Evolutionary conservation across 2,329 filamentous ascomycete genomes (phyloP).

Genomic region (Emericellopsis cladophorae): DNA sequence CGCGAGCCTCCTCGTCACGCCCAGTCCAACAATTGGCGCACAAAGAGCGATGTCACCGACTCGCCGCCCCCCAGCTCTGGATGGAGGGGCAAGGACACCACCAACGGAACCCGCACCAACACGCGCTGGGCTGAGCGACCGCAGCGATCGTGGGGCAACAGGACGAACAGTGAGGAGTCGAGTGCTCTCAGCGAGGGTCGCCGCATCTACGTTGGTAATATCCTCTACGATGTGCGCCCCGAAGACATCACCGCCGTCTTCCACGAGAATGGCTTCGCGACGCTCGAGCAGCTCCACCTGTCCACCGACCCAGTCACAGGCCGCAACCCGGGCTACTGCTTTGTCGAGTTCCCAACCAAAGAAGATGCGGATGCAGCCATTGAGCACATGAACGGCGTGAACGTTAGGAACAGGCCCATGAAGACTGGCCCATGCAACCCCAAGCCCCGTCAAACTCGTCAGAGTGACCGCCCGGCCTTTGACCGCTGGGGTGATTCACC

Average conservation of each 20-base stretch:
- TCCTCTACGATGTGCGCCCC: slow-evolving; percentile 38
- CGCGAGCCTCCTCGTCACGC: not conserved
- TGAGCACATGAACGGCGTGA: slow-evolving; percentile 10
- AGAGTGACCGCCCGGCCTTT: slow-evolving; percentile 12
- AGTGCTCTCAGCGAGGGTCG: slow-evolving; percentile 2
- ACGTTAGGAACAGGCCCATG: slow-evolving; percentile 44
- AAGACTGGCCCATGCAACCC: slow-evolving; percentile 54
- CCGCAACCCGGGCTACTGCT: slow-evolving; percentile 63
- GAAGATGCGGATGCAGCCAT: slow-evolving; percentile 3
- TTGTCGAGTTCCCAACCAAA: slow-evolving; percentile 20
- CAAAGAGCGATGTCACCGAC: not conserved
- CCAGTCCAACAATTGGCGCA: not conserved
- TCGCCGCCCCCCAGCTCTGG: too few relatives aligned
- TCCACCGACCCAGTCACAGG: slow-evolving; percentile 55
- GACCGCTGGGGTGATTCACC: slow-evolving; percentile 29
- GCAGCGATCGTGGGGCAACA: not conserved
- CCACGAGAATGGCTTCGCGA: slow-evolving; percentile 17
- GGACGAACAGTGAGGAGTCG: not conserved
- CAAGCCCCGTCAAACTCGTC: slow-evolving; percentile 17
- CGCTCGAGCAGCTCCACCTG: slow-evolving; percentile 5
- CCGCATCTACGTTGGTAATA: slow-evolving; percentile 25
- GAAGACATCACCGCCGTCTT: slow-evolving; percentile 50
- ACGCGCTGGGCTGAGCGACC: too few relatives aligned
- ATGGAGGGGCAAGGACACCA: too few relatives aligned
- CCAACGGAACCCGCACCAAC: too few relatives aligned